Percentiles rank a stretch among this genome's conserved stretches.
Conservation (phyloP, 164 flowering plant genomes). For the Umbilicus rupestris region DNA sequence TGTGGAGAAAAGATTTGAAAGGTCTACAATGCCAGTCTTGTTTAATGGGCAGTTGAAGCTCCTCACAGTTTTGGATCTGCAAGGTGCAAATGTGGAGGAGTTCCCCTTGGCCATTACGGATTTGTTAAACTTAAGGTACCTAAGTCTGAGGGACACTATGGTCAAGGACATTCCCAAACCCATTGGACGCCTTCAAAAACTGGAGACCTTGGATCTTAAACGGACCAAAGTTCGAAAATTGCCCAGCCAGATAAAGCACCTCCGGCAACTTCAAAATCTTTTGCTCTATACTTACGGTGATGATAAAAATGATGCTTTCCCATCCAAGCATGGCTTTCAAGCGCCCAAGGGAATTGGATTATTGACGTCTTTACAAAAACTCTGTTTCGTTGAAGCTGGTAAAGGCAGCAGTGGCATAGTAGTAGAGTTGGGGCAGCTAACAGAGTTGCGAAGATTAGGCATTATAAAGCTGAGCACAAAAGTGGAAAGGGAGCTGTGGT, state of each 20-base stretch:
- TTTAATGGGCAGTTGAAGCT: constrained; percentile 12
- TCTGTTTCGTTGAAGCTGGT: constrained; percentile 12
- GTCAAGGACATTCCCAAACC: constrained; percentile 21
- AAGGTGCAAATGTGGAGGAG: constrained; percentile 9
- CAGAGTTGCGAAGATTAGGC: constrained; percentile 14
- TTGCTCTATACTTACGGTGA: constrained; percentile 5
- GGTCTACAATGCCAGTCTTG: neutral
- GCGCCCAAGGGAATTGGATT: constrained; percentile 12
- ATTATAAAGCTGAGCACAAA: constrained; percentile 6
- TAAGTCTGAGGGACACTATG: constrained; percentile 18
- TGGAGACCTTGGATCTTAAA: constrained; percentile 28
- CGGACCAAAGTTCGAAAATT: constrained; percentile 12
- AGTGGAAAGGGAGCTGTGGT: constrained; percentile 10
- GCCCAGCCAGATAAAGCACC: constrained; percentile 17
- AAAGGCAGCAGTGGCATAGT: neutral
- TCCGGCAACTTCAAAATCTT: constrained; percentile 15
- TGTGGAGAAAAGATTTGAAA: neutral
- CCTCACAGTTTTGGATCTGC: constrained; percentile 20
- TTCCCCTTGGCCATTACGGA: constrained; percentile 18
- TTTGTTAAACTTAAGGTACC: constrained; percentile 16
- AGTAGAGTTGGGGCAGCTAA: constrained; percentile 12
- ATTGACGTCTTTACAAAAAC: constrained; percentile 13
- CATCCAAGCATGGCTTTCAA: constrained; percentile 5
- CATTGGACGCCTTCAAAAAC: constrained; percentile 18
- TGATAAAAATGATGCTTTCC: neutral